Base-by-base conservation (phyloP, 1,284 basidiomycete species). In the Ceratobasidium sp. region DNA sequence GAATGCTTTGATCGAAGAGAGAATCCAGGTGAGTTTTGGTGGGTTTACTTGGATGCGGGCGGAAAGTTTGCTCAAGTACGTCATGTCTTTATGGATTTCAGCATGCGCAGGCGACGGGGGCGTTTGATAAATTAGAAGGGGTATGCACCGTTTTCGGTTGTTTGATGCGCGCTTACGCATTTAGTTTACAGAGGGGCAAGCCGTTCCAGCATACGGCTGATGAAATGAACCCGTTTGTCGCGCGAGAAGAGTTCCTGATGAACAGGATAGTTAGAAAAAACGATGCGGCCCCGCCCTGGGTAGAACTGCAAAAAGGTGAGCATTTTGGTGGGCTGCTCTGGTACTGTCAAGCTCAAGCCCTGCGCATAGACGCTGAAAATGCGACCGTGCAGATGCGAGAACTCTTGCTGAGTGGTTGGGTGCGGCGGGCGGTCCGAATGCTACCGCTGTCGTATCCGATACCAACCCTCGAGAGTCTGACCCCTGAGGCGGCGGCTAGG, bases 241-340 rank as follows among this genome's bases (percentile, higher is more conserved):
- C 85, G 29, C 84, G 89, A n/a, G 89, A 90, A 79, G 90, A 95
- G 80, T 93, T 91, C 77, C 83, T 96, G 65, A 91, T 96, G 91
- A 96, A 96, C 79, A 88, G 94, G 14, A 95, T 96, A 74, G 88
- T 97, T 22, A 91, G 94, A 79, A 84, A 89, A 48, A 93, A 95
- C 79, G 93, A 92, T 16, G 93, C 92, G 1, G 88, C 90, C 0
- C 95, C 95, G n/a, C 92, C 94, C 1, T 97, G 94, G 94, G 91
- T 97, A 2, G 94, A 96, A 81, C 79, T 95, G 41, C 95, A 96
- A 81, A 84, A 85, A 75, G 90, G 66, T 48, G 3, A n/a, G 66
- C 31, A 8, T 24, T 22, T 43, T 41, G n/a, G 14, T 54, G 53
- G 49, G 49, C 16, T 14, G n/a, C 74, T 49, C 59, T 76, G 2